A percentile compares a stretch with the other conserved stretches of the same genome.
These are phyloP conservation scores for Eucalyptus regnans DNA, from an alignment of 345 rosid genomes.

Conservation along the genomic window DNA sequence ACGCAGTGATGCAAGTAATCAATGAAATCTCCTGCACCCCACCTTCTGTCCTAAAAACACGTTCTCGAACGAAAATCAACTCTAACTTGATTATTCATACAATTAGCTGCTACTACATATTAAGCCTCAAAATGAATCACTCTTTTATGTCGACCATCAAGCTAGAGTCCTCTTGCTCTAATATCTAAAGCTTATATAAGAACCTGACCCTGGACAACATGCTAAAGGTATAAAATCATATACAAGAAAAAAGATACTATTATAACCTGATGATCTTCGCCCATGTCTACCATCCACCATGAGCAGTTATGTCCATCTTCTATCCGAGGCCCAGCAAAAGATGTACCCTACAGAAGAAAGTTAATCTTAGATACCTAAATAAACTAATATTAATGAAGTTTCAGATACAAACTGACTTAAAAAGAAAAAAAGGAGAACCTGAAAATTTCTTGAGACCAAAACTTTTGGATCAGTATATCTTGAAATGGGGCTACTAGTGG, in stretches of 20 bases:
- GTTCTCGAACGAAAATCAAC: not conserved
- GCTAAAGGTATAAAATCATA: not conserved
- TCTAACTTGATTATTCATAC: not conserved
- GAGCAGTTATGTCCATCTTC: conserved; percentile 54
- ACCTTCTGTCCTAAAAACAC: not conserved
- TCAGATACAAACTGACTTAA: not conserved
- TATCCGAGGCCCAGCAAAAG: conserved; percentile 74
- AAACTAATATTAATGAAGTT: not conserved
- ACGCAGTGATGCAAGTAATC: not conserved
- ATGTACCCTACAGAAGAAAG: conserved; percentile 46
- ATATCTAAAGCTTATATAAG: not conserved
- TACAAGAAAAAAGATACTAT: not conserved
- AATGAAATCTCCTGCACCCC: not conserved
- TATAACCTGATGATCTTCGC: conserved; percentile 85
- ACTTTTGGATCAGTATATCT: conserved; percentile 86
- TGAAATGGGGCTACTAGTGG: conserved; percentile 78
- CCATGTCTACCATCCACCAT: conserved; percentile 96
- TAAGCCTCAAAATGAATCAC: not conserved
- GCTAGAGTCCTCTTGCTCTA: not conserved
- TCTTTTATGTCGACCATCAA: not conserved
- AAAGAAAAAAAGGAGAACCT: conserved; percentile 18
- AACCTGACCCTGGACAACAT: not conserved
- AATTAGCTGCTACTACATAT: not conserved
- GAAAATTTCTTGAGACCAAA: conserved; percentile 74
- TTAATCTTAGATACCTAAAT: not conserved